These are phyloP conservation scores for Russula abietina DNA, from an alignment of 768 basidiomycete species.

Conservation along the genomic window DNA sequence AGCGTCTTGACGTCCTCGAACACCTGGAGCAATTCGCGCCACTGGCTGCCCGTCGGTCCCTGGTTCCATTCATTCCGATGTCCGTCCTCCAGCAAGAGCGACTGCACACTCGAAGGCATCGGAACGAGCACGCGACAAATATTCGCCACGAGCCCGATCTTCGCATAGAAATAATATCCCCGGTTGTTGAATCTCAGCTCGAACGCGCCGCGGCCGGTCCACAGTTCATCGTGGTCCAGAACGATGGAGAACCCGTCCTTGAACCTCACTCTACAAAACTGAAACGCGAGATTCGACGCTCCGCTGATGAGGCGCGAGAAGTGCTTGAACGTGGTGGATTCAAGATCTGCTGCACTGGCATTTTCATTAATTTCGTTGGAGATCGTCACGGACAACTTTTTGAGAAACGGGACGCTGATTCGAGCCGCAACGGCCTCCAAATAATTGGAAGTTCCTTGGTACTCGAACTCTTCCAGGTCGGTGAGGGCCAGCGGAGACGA, in stretches of 20 bases:
- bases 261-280: not conserved
- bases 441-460: not conserved
- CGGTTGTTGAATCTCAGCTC: not conserved
- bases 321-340: not conserved
- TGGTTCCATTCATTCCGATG: rapidly evolving
- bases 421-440: not conserved
- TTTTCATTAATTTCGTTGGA: not conserved
- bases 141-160: not conserved
- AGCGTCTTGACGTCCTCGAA: not conserved
- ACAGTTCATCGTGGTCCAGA: slow-evolving; percentile 1
- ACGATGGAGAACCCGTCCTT: not conserved
- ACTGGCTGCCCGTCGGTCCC: not conserved
- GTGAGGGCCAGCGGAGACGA: not conserved
- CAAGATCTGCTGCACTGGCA: too few species aligned
- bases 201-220: slow-evolving; percentile 4
- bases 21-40: not conserved
- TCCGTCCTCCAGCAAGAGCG: not conserved
- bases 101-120: not conserved
- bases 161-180: not conserved
- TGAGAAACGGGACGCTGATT: not conserved
- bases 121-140: not conserved
- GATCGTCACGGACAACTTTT: not conserved
- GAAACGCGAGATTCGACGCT: not conserved
- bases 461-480: not conserved
- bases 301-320: not conserved